phyloP scores from a whole-genome alignment of 331 rosid genomes.

The Spiraea crenata region DNA sequence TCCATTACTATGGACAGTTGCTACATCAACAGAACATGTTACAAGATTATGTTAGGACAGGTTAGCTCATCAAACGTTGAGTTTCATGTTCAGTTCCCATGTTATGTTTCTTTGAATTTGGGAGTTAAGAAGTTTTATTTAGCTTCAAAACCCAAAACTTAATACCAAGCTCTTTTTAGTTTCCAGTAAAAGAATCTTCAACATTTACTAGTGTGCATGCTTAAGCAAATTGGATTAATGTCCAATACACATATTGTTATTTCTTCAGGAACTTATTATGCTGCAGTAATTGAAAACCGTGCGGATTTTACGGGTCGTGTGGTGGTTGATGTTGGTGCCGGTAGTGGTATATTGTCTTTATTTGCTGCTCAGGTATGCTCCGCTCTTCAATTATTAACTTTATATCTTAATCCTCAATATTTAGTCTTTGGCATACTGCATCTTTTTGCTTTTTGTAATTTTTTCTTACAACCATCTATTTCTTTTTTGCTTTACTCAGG shows the following conservation, averaged over 20 bases:
- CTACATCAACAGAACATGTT: constrained; percentile 98
- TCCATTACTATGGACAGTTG: constrained; percentile 96
- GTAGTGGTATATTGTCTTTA: constrained; percentile 76
- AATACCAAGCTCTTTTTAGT: neutral
- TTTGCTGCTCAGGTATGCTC: constrained; percentile 66
- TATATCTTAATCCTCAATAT: neutral
- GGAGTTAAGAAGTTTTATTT: neutral
- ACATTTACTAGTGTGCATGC: neutral
- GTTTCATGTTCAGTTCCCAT: constrained; percentile 2
- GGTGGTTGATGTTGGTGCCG: constrained; percentile 99
- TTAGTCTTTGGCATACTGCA: neutral
- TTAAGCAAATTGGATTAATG: neutral
- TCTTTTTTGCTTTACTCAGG: constrained; percentile 37
- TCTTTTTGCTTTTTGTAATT: neutral
- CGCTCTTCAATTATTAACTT: constrained; percentile 3
- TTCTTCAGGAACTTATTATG: constrained; percentile 81
- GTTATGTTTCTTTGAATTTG: neutral
- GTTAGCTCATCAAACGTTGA: constrained; percentile 39
- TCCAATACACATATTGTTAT: neutral
- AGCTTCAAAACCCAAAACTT: neutral
- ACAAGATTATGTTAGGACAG: constrained; percentile 98
- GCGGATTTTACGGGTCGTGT: constrained; percentile 84
- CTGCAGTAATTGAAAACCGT: constrained; percentile 92
- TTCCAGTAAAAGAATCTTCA: neutral
- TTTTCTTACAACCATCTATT: neutral